Evolutionary conservation across 495 filamentous ascomycete species (phyloP), one percentile per base, ranked within the genome.

Genomic region (Penicillium lividum): DNA sequence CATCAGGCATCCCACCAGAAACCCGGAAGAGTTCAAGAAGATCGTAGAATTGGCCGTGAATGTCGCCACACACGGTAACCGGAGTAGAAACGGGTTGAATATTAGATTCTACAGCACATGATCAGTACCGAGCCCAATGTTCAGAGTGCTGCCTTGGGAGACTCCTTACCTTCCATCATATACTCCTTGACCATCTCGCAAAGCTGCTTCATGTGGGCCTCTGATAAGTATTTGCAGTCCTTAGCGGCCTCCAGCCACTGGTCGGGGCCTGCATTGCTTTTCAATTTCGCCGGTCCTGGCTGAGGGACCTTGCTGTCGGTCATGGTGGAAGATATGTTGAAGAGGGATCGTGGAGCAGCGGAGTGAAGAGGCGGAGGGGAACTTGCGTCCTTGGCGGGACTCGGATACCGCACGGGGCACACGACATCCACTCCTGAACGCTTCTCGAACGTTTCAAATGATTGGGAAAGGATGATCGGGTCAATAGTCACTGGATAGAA

Each of bases 31-130:
- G 86, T 74, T 98, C 94, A 50, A 98, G 84, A 7, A 98, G 82
- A 73, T 98, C 94, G 81, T 98, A 98, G 76, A 97, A 98, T 77
- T 98, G 94, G 66, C 94, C 94, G 75, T 98, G 94, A 64, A 98
- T 97, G 70, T 98, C 94, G 67, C 94, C 94, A 68, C 94, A 98
- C 62, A 98, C 87, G 30, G 94, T 98, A 53, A 98, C 94, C n/a
- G 94, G 94, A 0, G 95, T 96, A 15, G 86, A 84, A 30, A 98
- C 94, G 22, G 95, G 94, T 69, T 97, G 93, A 33, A 98, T 97
- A 72, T 98, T 98, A 51, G 92, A 96, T 80, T 98, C 94, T 96
- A 61, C 13, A 31, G 43, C 28, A 18, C n/a, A 22, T 30, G n/a
- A 18, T 46, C 2, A 46, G 53, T 31, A 33, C 7, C 1, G 15